These are phyloP conservation scores for Trichoderma breve DNA, from an alignment of 2,329 filamentous ascomycete genomes.

Conservation along the genomic window DNA sequence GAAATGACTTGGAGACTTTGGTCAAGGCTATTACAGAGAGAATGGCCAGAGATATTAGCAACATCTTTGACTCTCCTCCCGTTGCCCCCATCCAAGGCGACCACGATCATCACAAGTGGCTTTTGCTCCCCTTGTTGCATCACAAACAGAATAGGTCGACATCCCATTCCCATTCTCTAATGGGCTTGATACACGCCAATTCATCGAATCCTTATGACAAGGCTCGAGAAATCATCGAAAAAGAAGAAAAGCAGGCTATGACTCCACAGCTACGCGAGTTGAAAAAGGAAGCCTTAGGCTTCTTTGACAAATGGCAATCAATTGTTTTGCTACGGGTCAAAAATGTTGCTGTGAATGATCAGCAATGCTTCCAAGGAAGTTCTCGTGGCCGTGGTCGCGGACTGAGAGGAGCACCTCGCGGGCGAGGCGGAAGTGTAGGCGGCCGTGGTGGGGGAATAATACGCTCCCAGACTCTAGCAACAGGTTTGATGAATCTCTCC, in stretches of 20 bases:
- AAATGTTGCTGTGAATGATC: constrained; percentile 59
- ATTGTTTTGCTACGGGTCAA: constrained; percentile 67
- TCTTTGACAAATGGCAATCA: constrained; percentile 80
- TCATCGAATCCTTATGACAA: constrained; percentile 28
- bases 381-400: constrained; percentile 39
- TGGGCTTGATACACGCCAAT: constrained; percentile 7
- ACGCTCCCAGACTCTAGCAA: constrained; percentile 33
- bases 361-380: constrained; percentile 25
- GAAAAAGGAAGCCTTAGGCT: constrained; percentile 65
- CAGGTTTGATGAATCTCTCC: constrained; percentile 33
- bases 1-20: constrained; percentile 51
- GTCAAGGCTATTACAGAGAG: constrained; percentile 52
- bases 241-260: constrained; percentile 36
- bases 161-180: constrained; percentile 11
- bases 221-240: constrained; percentile 31
- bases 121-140: constrained; percentile 35
- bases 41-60: constrained; percentile 52
- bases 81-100: constrained; percentile 33
- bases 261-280: constrained; percentile 57
- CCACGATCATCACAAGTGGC: constrained; percentile 34
- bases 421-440: constrained; percentile 25
- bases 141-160: constrained; percentile 27
- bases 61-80: constrained; percentile 51
- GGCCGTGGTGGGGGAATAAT: constrained; percentile 34
- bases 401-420: constrained; percentile 29